These are phyloP conservation scores for Cystobasidium sp. DNA, from an alignment of 1,284 basidiomycete genomes.

Conservation along the genomic window DNA sequence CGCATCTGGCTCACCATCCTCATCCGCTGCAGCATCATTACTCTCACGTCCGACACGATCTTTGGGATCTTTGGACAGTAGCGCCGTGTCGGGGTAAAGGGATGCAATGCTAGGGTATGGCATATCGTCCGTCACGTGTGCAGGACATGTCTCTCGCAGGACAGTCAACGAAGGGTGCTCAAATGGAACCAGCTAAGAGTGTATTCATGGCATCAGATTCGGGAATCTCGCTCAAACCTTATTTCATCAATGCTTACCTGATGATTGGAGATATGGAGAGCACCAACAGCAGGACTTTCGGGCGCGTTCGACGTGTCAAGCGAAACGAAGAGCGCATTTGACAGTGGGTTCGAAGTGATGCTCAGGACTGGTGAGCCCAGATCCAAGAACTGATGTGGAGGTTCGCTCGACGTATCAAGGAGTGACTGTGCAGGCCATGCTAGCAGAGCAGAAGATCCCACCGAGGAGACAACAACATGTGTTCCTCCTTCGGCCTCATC, in stretches of 20 bases:
- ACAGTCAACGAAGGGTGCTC: constrained; percentile 23
- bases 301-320: constrained; percentile 32
- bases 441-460: constrained; percentile 32
- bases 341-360: constrained; percentile 27
- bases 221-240: background rate
- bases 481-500: background rate
- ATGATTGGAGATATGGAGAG: constrained; percentile 13
- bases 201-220: background rate
- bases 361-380: constrained; percentile 49
- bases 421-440: constrained; percentile 21
- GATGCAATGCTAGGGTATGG: constrained; percentile 37
- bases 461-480: constrained; percentile 17
- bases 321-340: constrained; percentile 31
- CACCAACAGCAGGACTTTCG: constrained; percentile 4
- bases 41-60: background rate
- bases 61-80: constrained; percentile 45
- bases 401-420: constrained; percentile 9
- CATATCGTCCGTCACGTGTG: background rate
- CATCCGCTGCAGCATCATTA: background rate
- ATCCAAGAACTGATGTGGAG: constrained; percentile 43
- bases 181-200: background rate
- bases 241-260: background rate
- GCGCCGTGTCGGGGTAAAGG: constrained; percentile 49
- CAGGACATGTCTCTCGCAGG: constrained; percentile 23
- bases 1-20: constrained; percentile 11